A percentile compares a stretch with the other conserved stretches of the same genome.
Evolutionary conservation across 2,329 filamentous ascomycete genomes (phyloP).

Genomic region (Alternaria solani): DNA sequence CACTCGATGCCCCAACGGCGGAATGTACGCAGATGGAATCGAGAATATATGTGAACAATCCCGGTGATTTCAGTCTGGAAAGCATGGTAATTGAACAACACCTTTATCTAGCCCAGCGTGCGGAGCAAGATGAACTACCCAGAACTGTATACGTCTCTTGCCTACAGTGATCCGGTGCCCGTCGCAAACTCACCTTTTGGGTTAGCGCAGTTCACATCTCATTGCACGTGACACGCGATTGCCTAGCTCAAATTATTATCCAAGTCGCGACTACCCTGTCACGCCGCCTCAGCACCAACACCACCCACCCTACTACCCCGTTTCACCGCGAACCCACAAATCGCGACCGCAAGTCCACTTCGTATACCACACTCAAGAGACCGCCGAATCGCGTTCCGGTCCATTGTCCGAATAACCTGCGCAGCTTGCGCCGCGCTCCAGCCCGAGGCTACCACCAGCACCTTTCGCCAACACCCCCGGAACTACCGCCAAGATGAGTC

Average conservation of each 20-base stretch:
- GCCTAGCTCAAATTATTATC: conserved; percentile 24
- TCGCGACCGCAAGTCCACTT: not conserved
- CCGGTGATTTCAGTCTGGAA: not conserved
- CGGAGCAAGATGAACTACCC: not conserved
- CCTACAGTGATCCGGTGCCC: not conserved
- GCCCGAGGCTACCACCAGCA: not conserved
- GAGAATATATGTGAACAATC: not conserved
- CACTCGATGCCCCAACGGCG: not conserved
- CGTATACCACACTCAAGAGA: not conserved
- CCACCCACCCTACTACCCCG: not conserved
- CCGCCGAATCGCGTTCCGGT: not conserved
- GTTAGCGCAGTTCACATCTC: conserved; percentile 22
- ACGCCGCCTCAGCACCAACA: not conserved
- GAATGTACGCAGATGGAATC: not conserved
- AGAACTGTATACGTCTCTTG: not conserved
- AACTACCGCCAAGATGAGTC: conserved; percentile 60
- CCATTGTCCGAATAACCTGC: not conserved
- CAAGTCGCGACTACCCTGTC: conserved; percentile 14
- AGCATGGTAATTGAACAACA: no score
- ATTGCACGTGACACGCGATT: conserved; percentile 29
- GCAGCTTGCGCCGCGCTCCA: not conserved
- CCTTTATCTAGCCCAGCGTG: not conserved
- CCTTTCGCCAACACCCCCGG: not conserved
- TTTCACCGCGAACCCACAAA: not conserved
- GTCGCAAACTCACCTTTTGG: conserved; percentile 33